These are phyloP conservation scores for Cladosporium sp. DNA, from an alignment of 2,329 filamentous ascomycete genomes.

Conservation along the genomic window DNA sequence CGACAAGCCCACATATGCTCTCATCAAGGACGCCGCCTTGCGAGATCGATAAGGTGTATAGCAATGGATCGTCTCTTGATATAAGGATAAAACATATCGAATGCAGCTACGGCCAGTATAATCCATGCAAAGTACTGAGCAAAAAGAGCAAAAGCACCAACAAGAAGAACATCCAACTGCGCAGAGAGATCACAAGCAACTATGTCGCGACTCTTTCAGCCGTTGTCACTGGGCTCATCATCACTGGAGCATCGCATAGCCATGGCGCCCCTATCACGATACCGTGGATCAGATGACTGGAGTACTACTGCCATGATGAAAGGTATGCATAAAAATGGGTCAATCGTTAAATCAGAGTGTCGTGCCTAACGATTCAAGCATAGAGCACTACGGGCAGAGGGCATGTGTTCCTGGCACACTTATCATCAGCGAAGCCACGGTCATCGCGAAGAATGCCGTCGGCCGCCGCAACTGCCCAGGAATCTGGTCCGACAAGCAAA, in stretches of 20 bases:
- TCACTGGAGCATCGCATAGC: slow-evolving; percentile 46
- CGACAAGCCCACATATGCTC: too few species aligned
- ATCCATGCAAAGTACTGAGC: too few species aligned
- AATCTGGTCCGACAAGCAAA: slow-evolving; percentile 37
- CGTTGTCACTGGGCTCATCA: slow-evolving; percentile 39
- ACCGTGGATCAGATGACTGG: slow-evolving; percentile 41
- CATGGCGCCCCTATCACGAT: slow-evolving; percentile 56
- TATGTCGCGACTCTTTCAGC: slow-evolving; percentile 33
- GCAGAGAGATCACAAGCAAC: neutral
- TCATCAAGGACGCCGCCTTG: too few species aligned
- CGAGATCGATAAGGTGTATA: too few species aligned
- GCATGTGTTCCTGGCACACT: slow-evolving; percentile 29
- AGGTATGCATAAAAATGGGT: slow-evolving; percentile 11
- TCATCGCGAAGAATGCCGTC: slow-evolving; percentile 27
- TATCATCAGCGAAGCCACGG: slow-evolving; percentile 33
- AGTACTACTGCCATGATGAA: neutral
- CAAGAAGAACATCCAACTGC: too few species aligned
- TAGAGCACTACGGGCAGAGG: slow-evolving; percentile 33
- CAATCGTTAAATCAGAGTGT: slow-evolving; percentile 30
- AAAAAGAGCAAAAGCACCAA: too few species aligned
- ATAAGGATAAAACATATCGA: too few species aligned
- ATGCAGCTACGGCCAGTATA: too few species aligned
- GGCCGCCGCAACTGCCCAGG: slow-evolving; percentile 29
- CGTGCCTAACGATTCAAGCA: too few species aligned
- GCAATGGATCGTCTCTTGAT: too few species aligned